Conservation (phyloP, 1,284 basidiomycete genomes). For the Tremellales sp. region DNA sequence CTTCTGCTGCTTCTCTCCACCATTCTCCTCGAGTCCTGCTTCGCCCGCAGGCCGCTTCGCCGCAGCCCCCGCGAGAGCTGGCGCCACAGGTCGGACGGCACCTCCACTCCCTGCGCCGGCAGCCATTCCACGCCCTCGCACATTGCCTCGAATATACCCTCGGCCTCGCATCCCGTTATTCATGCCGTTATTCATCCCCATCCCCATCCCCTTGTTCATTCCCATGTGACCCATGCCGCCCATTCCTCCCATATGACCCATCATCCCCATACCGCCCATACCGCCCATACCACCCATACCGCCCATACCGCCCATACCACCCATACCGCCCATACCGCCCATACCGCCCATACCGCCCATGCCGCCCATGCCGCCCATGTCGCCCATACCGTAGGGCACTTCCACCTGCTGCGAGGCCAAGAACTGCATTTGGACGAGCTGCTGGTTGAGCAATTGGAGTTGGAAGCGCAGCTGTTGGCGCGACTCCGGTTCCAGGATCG, state of each 20-base stretch:
- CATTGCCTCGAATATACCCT: not conserved
- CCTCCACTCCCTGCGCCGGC: not conserved
- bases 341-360: constrained; percentile 14
- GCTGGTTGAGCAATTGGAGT: constrained; percentile 7
- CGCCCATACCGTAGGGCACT: constrained; percentile 11
- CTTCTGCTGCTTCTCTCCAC: constrained; percentile 4
- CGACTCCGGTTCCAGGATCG: constrained; percentile 25
- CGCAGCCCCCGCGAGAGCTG: not conserved
- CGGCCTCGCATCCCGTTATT: not conserved
- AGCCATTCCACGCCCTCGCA: constrained; percentile 9
- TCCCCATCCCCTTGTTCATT: constrained; percentile 14
- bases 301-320: constrained; percentile 6
- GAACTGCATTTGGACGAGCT: constrained; percentile 4
- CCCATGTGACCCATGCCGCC: constrained; percentile 8
- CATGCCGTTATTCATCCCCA: constrained; percentile 8
- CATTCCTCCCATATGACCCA: constrained; percentile 3
- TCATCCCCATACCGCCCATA: constrained; percentile 15
- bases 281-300: constrained; percentile 3
- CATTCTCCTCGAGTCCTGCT: constrained; percentile 3
- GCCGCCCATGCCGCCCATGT: constrained; percentile 18
- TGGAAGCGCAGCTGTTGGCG: constrained; percentile 13
- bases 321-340: constrained; percentile 9
- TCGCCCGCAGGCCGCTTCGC: constrained; percentile 4
- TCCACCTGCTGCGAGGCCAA: not conserved
- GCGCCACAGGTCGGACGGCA: not conserved